Base-by-base conservation (phyloP, 2,329 filamentous ascomycete species). In the Orbilia oligospora region DNA sequence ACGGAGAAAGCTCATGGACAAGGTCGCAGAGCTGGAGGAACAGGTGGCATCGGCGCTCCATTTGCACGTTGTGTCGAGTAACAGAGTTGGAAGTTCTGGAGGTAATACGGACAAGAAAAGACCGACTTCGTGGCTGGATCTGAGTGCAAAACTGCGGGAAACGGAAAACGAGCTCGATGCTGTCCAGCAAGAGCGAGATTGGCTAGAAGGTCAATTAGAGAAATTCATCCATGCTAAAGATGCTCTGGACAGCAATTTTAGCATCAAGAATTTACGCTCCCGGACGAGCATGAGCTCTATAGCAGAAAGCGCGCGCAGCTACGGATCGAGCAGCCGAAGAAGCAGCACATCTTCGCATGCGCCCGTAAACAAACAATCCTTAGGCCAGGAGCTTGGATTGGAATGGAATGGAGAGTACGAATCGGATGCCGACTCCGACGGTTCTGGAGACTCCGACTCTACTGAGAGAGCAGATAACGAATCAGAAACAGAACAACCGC, bases 161-260 rank as follows among this genome's bases (percentile, higher is more conserved):
- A 64, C 73, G 14, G 73, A 77, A 68, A 77, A 77, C 9, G 73
- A 77, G 24, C 68, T 77, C 44, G 73, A 77, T 64, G 73, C 73
- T 3, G 73, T 77, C 12, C 67, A 71, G 36, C 73, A 77, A 61
- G 73, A 77, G 51, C 73, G 73, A 38, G 73, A 77, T 41, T 77
- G 73, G 73, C 46, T 77, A 6, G 73, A 77, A 49, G 73, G 73
- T 0, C 73, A 77, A 49, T 33, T 77, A 53, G 73, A 77, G 65
- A 77, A 77, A 61, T 77, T 77, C 24, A 77, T 77, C 24, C 73
- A 77, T 68, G 73, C 73, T 30, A 77, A 77, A 55, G 73, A 77
- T 44, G 51, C 73, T 68, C 73, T 77, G 67, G 73, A 77, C 38
- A 71, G 73, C 24, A 77, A 77, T 48, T 77, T 77, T 41, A 77